These are phyloP conservation scores for Thelonectria blattea DNA, from an alignment of 2,329 filamentous ascomycete genomes.

Conservation along the genomic window DNA sequence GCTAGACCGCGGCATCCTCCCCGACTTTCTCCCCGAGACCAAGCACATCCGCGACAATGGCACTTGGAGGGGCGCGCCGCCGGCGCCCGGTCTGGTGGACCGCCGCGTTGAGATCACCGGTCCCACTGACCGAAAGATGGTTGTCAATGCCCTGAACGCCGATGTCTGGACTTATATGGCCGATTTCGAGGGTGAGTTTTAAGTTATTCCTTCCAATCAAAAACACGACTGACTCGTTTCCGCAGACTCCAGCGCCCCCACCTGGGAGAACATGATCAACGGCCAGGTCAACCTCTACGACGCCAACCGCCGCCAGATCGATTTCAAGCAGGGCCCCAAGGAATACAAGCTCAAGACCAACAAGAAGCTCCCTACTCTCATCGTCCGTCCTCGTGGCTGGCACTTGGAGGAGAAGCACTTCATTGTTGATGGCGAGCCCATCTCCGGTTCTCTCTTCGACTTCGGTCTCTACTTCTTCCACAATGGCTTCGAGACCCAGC, in stretches of 20 bases:
- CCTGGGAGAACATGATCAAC: constrained; percentile 99
- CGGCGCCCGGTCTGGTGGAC: constrained; percentile 91
- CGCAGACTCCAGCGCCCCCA: constrained; percentile 89
- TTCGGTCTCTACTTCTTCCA: constrained; percentile 99
- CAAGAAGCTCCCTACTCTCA: constrained; percentile 82
- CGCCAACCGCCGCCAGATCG: constrained; percentile 88
- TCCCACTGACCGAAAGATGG: constrained; percentile 98
- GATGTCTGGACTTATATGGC: constrained; percentile 99
- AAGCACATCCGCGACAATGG: constrained; percentile 93
- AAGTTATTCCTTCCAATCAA: constrained; percentile 5
- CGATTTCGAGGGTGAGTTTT: constrained; percentile 85
- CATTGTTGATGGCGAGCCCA: constrained; percentile 91
- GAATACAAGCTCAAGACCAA: constrained; percentile 98
- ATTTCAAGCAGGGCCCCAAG: constrained; percentile 95
- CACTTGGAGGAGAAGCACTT: constrained; percentile 99
- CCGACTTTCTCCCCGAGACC: constrained; percentile 95
- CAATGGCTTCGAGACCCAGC: constrained; percentile 89
- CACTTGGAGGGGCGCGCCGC: constrained; percentile 90
- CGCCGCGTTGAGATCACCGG: constrained; percentile 96
- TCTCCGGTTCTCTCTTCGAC: constrained; percentile 92
- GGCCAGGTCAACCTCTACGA: constrained; percentile 98
- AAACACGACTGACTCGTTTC: constrained; percentile 26
- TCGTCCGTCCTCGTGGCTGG: constrained; percentile 95
- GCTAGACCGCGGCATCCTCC: constrained; percentile 86
- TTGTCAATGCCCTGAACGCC: constrained; percentile 94